Evolutionary conservation across 2,329 filamentous ascomycete species (phyloP).

Genomic region (Sclerotiophoma versabilis): DNA sequence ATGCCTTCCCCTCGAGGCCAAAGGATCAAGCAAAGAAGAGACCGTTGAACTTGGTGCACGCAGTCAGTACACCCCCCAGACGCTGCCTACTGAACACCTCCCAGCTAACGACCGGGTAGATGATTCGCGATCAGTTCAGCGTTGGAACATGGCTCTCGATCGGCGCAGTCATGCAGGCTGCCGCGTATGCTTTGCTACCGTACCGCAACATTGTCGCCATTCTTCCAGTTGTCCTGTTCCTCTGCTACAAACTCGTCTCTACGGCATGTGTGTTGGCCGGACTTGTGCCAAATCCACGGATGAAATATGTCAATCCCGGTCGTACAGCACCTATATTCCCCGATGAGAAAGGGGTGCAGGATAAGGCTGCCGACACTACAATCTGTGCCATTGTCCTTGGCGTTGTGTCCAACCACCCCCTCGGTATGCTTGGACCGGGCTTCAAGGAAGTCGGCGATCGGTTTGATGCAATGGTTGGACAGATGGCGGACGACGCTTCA

Average conservation of each 20-base stretch:
- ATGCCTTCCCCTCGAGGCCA: neutral
- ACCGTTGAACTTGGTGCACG: neutral
- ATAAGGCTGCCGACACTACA: neutral
- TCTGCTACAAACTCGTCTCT: conserved; percentile 11
- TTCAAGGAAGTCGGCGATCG: conserved; percentile 15
- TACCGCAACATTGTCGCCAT: conserved; percentile 21
- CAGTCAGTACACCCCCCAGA: neutral
- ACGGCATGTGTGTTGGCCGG: conserved; percentile 1
- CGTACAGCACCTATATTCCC: conserved; percentile 9
- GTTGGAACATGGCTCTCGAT: conserved; percentile 17
- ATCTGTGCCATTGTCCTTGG: conserved; percentile 19
- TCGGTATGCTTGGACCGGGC: conserved; percentile 18
- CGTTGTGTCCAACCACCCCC: conserved; percentile 15
- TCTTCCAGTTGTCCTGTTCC: conserved; percentile 14
- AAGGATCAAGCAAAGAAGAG: neutral
- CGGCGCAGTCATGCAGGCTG: conserved; percentile 13
- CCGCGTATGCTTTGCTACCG: conserved; percentile 5
- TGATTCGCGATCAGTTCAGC: conserved; percentile 15
- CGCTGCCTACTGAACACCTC: neutral
- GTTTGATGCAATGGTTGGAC: conserved; percentile 3
- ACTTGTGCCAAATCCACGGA: neutral
- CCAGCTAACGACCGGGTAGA: neutral
- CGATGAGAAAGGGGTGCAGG: conserved; percentile 5
- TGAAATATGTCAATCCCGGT: conserved; percentile 7
- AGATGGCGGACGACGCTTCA: conserved; percentile 4